Base-by-base conservation (phyloP, 768 basidiomycete genomes). In the Boletus fagicola region DNA sequence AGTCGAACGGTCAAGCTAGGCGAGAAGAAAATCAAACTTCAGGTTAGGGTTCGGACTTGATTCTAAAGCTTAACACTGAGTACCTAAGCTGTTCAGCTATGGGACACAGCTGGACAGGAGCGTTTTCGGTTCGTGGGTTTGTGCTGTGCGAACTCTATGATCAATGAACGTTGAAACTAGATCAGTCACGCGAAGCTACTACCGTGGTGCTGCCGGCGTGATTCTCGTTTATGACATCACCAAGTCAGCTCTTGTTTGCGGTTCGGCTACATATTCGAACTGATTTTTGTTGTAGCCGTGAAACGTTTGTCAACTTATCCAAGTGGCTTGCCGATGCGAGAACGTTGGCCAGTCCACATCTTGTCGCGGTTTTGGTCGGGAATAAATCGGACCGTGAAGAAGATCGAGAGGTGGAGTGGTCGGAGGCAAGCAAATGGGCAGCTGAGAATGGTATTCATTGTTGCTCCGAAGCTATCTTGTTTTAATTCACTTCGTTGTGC, bases 91-190 rank as follows among this genome's bases (percentile, higher is more conserved):
- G n/a, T 45, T 42, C 62, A 96, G 93, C 76, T 96, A 46, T 98
- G 96, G 95, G 95, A 97, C 72, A 95, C 94, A 22, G 96, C 95
- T 33, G 96, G 96, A 18, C 96, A 98, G 75, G 95, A 97, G 74
- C 81, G 95, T 61, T 95, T 96, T 72, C 82, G 94, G 87, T 93
- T 59, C 49, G 66, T 67, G 70, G 62, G 35, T 38, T 40, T 39
- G 52, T 43, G 51, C 38, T 52, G n/a, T 50, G 45, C 28, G 24
- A 26, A 46, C 46, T 43, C 18, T 53, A 54, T 57, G 55, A 57
- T 56, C 61, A 56, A 49, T 51, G 51, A 62, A 31, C 51, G 33
- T 51, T 54, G 33, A 51, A 62, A 54, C 53, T 63, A 92, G 92
- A 64, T 93, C 92, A 24, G 92, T 94, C 36, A 97, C 95, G 10